Conservation (phyloP, 2,329 filamentous ascomycete genomes). For the Lachnellula suecica region DNA sequence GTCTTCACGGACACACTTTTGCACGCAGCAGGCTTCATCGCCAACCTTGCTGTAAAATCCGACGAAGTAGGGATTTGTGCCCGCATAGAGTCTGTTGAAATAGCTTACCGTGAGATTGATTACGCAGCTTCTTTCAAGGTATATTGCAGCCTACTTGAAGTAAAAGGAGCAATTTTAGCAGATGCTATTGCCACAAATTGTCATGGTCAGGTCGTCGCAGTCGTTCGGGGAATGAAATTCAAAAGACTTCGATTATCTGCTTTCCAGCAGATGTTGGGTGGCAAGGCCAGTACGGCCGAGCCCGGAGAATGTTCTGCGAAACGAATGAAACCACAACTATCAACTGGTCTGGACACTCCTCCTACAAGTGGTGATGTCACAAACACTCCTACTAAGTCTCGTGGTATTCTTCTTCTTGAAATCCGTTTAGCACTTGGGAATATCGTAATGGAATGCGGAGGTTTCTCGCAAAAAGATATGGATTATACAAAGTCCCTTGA, state of each 20-base stretch:
- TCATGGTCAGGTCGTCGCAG: not conserved
- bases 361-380: too few relatives aligned
- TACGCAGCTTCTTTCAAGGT: not conserved
- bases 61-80: not conserved
- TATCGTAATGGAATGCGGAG: too few relatives aligned
- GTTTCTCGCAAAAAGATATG: too few relatives aligned
- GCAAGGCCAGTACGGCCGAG: not conserved
- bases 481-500: not conserved
- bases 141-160: not conserved
- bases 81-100: not conserved
- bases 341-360: too few relatives aligned
- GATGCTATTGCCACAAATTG: not conserved
- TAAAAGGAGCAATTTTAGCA: not conserved
- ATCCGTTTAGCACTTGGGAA: too few relatives aligned
- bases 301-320: too few relatives aligned
- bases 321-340: too few relatives aligned
- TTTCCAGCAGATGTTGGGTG: not conserved
- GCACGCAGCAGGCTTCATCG: not conserved
- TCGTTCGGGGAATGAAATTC: not conserved
- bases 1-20: not conserved
- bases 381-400: too few relatives aligned
- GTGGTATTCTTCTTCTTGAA: too few relatives aligned
- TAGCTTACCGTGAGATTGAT: not conserved
- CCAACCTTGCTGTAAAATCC: not conserved
- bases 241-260: not conserved